A percentile compares a stretch with the other conserved stretches of the same genome.
phyloP scores from a whole-genome alignment of 2,329 filamentous ascomycete genomes.

The Aspergillus calidoustus region DNA sequence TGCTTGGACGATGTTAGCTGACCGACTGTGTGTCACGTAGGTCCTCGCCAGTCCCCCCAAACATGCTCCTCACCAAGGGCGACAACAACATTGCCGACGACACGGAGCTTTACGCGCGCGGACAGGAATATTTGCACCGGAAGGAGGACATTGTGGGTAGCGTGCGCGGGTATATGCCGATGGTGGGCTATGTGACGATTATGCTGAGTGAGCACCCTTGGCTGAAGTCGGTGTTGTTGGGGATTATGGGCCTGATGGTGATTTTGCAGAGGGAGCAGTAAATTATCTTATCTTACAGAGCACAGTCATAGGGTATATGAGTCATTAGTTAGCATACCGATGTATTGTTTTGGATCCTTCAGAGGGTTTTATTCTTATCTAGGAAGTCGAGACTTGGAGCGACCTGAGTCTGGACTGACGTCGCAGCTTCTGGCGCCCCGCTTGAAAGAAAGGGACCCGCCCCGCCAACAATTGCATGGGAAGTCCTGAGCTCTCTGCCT shows the following conservation, averaged over 20 bases:
- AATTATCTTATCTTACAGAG: not conserved
- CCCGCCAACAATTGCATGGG: constrained; percentile 9
- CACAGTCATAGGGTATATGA: no score
- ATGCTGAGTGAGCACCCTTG: constrained; percentile 93
- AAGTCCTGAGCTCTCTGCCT: constrained; percentile 1
- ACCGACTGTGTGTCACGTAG: constrained; percentile 19
- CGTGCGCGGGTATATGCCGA: constrained; percentile 88
- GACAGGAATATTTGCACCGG: constrained; percentile 84
- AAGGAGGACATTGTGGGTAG: constrained; percentile 87
- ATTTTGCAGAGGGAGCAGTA: constrained; percentile 84
- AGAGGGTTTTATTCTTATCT: no score
- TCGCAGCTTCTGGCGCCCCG: constrained; percentile 12
- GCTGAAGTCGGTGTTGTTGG: constrained; percentile 94
- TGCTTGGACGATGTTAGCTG: not conserved
- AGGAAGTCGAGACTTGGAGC: no score
- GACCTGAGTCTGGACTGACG: constrained; percentile 16
- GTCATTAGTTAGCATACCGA: no score
- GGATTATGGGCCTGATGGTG: constrained; percentile 92
- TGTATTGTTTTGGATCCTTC: no score
- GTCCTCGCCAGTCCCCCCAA: constrained; percentile 31
- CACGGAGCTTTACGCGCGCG: constrained; percentile 83
- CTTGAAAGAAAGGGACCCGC: constrained; percentile 18
- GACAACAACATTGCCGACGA: constrained; percentile 96
- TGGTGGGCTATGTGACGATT: constrained; percentile 96
- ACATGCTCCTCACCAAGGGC: constrained; percentile 86